Percentiles rank a stretch among this genome's conserved stretches.
Conservation (phyloP, 495 filamentous ascomycete species). For the Rhypophila decipiens region DNA sequence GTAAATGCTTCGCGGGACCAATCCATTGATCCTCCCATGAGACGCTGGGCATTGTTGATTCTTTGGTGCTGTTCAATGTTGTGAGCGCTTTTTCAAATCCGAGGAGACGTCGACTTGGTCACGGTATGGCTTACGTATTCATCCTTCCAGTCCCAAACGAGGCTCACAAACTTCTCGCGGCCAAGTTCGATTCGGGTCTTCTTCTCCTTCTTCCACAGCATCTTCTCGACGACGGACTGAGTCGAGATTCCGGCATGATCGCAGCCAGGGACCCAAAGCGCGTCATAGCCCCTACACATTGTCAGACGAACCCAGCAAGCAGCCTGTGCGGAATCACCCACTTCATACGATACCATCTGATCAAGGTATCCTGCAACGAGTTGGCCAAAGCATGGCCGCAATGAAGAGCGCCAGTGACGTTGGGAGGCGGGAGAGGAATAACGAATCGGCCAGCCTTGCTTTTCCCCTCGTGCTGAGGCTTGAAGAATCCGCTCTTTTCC, state of each 20-base stretch:
- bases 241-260: conserved; percentile 56
- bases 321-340: no score
- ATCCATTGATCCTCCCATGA: conserved; percentile 62
- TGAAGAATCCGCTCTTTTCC: conserved; percentile 63
- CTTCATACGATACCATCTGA: conserved; percentile 59
- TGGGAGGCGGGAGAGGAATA: conserved; percentile 66
- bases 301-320: neutral
- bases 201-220: conserved; percentile 45
- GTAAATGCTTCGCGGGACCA: conserved; percentile 69
- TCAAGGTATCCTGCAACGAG: conserved; percentile 68
- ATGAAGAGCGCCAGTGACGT: conserved; percentile 56
- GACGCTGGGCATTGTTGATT: conserved; percentile 48
- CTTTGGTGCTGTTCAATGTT: conserved; percentile 42
- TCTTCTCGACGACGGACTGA: conserved; percentile 55
- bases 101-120: conserved; percentile 28
- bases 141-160: conserved; percentile 56
- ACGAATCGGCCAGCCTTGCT: conserved; percentile 65
- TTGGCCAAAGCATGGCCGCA: conserved; percentile 49
- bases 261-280: conserved; percentile 50
- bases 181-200: conserved; percentile 53
- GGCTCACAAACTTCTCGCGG: conserved; percentile 42
- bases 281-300: conserved; percentile 49
- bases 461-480: conserved; percentile 51
- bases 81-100: conserved; percentile 53
- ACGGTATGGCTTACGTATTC: no score